Conservation (phyloP, 2,329 filamentous ascomycete genomes). For the Cladosporium sp. region DNA sequence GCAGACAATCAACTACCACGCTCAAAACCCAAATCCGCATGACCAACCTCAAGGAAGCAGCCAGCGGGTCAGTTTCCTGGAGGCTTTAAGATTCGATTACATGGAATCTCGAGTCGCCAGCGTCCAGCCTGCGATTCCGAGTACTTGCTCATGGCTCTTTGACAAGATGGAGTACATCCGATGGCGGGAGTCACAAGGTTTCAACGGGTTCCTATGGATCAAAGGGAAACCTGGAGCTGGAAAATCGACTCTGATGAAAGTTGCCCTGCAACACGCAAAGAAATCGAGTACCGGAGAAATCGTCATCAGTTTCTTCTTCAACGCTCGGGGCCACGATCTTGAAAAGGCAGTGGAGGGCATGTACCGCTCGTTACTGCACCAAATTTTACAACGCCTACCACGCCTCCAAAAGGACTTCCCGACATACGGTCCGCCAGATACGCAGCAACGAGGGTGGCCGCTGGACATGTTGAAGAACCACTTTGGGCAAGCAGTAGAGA, state of each 20-base stretch:
- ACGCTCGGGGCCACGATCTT: neutral
- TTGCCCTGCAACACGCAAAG: neutral
- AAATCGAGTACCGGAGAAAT: no score
- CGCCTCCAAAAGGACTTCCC: neutral
- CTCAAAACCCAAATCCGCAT: no score
- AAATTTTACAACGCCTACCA: neutral
- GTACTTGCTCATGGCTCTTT: constrained; percentile 5
- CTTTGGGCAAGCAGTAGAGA: neutral
- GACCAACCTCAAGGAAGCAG: no score
- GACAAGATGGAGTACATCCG: neutral
- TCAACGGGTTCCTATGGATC: neutral
- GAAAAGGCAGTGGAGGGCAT: neutral
- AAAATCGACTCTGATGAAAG: constrained; percentile 1
- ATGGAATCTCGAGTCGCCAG: neutral
- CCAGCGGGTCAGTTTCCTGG: neutral
- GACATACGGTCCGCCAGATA: constrained; percentile 24
- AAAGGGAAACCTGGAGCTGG: constrained; percentile 4
- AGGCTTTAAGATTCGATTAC: neutral
- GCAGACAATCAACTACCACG: no score
- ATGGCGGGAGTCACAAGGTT: neutral
- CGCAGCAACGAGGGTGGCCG: neutral
- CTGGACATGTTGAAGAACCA: neutral
- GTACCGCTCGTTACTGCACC: constrained; percentile 1
- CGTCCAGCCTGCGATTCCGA: neutral
- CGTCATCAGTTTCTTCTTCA: neutral